phyloP scores from a whole-genome alignment of 73 alveolate genomes.

The Paramecium caudatum region DNA sequence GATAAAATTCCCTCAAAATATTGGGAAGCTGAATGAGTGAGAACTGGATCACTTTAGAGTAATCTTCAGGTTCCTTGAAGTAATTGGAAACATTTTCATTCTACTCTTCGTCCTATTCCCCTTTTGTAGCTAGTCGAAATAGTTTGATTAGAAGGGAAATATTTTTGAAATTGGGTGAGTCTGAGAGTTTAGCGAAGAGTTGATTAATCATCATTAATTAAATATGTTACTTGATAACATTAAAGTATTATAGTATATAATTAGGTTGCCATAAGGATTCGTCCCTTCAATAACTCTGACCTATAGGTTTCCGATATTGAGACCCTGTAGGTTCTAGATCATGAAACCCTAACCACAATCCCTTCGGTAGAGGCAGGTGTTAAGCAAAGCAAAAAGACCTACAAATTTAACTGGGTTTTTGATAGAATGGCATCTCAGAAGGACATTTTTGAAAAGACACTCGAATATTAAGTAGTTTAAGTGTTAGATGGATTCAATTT shows the following conservation, averaged over 20 bases:
- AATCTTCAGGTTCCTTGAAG: constrained; percentile 16
- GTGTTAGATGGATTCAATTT: constrained; percentile 49
- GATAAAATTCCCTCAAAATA: background rate
- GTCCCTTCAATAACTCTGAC: background rate
- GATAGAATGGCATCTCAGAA: constrained; percentile 15
- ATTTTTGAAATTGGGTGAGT: constrained; percentile 36
- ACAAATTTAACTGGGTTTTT: constrained; percentile 31
- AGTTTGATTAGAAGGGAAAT: constrained; percentile 27
- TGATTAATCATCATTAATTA: constrained; percentile 59
- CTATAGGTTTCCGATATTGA: background rate
- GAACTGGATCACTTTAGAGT: background rate
- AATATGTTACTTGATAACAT: constrained; percentile 64
- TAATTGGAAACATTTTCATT: background rate
- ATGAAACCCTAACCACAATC: background rate
- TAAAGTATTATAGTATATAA: background rate
- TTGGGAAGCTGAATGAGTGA: constrained; percentile 6
- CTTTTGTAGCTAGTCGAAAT: constrained; percentile 20
- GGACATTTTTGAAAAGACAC: constrained; percentile 41
- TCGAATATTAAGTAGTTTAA: constrained; percentile 23
- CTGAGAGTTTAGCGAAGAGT: constrained; percentile 48
- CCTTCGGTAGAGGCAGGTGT: constrained; percentile 31
- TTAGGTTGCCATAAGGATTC: constrained; percentile 43
- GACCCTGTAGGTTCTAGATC: background rate
- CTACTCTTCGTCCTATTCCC: constrained; percentile 45
- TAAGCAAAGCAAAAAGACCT: constrained; percentile 27